phyloP scores from a whole-genome alignment of 768 basidiomycete genomes.

The Lyophyllum semitale region DNA sequence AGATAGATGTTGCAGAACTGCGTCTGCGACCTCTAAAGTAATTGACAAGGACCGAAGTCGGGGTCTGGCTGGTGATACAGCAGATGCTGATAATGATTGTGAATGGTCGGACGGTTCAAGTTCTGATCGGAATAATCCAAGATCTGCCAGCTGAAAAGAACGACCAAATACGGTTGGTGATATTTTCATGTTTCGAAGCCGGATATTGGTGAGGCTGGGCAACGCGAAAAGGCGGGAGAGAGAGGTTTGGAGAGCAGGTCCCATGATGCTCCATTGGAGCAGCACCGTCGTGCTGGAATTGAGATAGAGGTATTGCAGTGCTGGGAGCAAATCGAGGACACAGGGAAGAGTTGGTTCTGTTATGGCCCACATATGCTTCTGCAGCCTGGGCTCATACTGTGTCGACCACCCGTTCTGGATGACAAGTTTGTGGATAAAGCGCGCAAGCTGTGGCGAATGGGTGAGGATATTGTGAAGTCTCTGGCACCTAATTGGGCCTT shows the following conservation, averaged over 20 bases:
- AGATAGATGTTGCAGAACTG: not conserved
- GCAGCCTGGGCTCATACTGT: not conserved
- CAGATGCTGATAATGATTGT: not conserved
- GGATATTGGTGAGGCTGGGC: conserved; percentile 1
- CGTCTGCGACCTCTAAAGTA: not conserved
- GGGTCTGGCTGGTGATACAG: not conserved
- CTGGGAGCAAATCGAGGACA: conserved; percentile 8
- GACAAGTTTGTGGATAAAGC: not conserved
- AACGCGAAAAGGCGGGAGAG: conserved; percentile 4
- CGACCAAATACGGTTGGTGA: not conserved
- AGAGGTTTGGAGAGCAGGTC: not conserved
- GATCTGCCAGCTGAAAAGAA: not conserved
- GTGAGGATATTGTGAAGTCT: not conserved
- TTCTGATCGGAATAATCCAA: not conserved
- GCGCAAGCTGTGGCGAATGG: conserved; percentile 1
- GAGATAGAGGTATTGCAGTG: not conserved
- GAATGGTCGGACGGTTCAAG: not conserved
- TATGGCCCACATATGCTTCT: not conserved
- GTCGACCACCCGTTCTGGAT: conserved; percentile 3
- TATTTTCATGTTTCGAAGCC: not conserved
- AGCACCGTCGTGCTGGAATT: not conserved
- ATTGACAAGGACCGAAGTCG: not conserved
- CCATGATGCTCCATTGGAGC: not conserved
- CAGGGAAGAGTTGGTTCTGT: conserved; percentile 2
- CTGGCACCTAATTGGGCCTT: not conserved